Conservation (phyloP, 768 basidiomycete species). For the Rhodotorula graminis region DNA sequence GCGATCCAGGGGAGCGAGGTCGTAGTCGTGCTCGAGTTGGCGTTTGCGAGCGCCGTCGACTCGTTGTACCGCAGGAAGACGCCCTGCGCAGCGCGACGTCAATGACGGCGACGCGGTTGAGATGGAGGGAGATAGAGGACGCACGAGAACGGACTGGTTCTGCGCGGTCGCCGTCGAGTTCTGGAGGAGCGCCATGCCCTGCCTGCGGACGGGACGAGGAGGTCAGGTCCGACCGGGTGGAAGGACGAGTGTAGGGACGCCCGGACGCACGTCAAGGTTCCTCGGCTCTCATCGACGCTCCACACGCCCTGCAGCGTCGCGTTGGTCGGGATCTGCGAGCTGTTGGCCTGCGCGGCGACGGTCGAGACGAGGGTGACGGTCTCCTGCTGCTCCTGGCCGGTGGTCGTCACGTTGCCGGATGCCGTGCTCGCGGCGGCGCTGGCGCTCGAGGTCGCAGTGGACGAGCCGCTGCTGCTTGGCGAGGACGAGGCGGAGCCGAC, state of each 20-base stretch:
- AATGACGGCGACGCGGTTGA: no score
- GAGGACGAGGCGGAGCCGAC: neutral
- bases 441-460: neutral
- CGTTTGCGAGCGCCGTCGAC: neutral
- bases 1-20: slow-evolving; percentile 22
- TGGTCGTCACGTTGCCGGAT: no score
- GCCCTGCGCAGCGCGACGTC: no score
- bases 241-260: neutral
- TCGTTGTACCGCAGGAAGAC: slow-evolving; percentile 25
- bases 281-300: slow-evolving; percentile 2
- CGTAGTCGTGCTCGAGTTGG: neutral
- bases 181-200: slow-evolving; percentile 28
- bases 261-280: slow-evolving; percentile 20
- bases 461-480: neutral
- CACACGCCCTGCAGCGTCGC: slow-evolving; percentile 15
- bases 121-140: no score
- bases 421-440: neutral
- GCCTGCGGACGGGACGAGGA: neutral
- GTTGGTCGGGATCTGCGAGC: neutral
- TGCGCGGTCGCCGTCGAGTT: slow-evolving; percentile 5
- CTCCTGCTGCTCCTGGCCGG: no score
- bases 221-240: no score
- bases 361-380: neutral
- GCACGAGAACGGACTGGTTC: slow-evolving; percentile 10
- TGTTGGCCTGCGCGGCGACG: slow-evolving; percentile 5